A percentile compares a stretch with the other conserved stretches of the same genome.
Conservation (phyloP, 805 yeast species). For the Candida easanensis region DNA sequence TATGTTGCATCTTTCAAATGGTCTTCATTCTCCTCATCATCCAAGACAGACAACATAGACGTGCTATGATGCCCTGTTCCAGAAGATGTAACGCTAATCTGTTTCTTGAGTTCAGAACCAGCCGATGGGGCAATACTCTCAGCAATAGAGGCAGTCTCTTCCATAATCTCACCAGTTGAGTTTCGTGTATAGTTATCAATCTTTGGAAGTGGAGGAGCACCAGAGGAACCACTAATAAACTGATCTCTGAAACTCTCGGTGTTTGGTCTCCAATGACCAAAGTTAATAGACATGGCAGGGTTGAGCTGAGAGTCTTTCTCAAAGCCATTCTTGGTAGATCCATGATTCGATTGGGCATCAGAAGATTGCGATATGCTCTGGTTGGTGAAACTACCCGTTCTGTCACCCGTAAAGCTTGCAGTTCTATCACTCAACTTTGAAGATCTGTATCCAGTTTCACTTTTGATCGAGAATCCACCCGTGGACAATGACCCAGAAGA, state of each 20-base stretch:
- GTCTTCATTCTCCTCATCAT: slow-evolving; percentile 2
- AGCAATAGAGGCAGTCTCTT: slow-evolving; percentile 19
- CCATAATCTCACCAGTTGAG: slow-evolving; percentile 28
- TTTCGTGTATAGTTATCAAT: slow-evolving; percentile 31
- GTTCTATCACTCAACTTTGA: slow-evolving; percentile 25
- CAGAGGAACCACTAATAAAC: slow-evolving; percentile 38
- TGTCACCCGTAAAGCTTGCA: slow-evolving; percentile 23
- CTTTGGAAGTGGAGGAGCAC: slow-evolving; percentile 29
- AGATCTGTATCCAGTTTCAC: slow-evolving; percentile 25
- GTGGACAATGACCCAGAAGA: slow-evolving; percentile 32
- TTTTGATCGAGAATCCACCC: slow-evolving; percentile 29
- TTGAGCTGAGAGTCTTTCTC: slow-evolving; percentile 16
- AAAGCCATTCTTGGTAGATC: background rate
- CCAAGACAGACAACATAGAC: slow-evolving; percentile 16
- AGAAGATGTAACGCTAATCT: slow-evolving; percentile 2
- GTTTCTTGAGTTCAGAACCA: slow-evolving; percentile 3
- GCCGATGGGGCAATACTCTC: slow-evolving; percentile 9
- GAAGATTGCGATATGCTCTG: slow-evolving; percentile 10
- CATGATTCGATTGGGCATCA: slow-evolving; percentile 10
- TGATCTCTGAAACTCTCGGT: slow-evolving; percentile 48
- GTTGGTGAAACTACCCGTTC: slow-evolving; percentile 24
- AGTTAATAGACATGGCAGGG: slow-evolving; percentile 35
- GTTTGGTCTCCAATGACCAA: slow-evolving; percentile 61
- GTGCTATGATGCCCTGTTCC: slow-evolving; percentile 3
- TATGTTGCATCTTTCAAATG: slow-evolving; percentile 13